These are phyloP conservation scores for Sanghuangporus sanghuang DNA, from an alignment of 1,284 basidiomycete genomes.

Conservation along the genomic window DNA sequence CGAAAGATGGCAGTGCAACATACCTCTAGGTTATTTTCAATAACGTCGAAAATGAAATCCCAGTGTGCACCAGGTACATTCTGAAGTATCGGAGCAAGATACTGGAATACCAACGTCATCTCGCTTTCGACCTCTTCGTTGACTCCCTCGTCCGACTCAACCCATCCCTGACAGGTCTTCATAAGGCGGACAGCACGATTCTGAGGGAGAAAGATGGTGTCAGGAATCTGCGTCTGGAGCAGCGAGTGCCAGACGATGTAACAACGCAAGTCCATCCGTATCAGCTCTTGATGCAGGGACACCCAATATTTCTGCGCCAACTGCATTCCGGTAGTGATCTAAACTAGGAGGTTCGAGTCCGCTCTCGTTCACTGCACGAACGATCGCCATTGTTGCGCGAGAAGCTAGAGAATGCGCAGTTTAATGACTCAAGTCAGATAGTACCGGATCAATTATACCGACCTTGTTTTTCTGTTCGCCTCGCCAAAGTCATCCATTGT, in stretches of 20 bases:
- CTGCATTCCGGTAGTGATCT: slow-evolving; percentile 84
- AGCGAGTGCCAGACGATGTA: slow-evolving; percentile 69
- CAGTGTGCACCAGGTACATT: slow-evolving; percentile 85
- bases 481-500: slow-evolving; percentile 66
- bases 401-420: slow-evolving; percentile 45
- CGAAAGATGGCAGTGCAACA: background rate
- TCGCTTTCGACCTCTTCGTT: slow-evolving; percentile 74
- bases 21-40: slow-evolving; percentile 88
- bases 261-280: slow-evolving; percentile 60
- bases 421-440: background rate
- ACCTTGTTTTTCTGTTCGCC: slow-evolving; percentile 61
- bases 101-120: slow-evolving; percentile 70
- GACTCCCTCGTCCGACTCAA: slow-evolving; percentile 68
- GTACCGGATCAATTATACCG: slow-evolving; percentile 16
- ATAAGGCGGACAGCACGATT: slow-evolving; percentile 87
- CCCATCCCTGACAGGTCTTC: slow-evolving; percentile 83
- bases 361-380: slow-evolving; percentile 55
- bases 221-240: slow-evolving; percentile 80
- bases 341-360: slow-evolving; percentile 70
- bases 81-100: slow-evolving; percentile 86
- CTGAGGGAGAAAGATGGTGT: slow-evolving; percentile 83
- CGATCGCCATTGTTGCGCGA: slow-evolving; percentile 59
- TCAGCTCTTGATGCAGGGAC: slow-evolving; percentile 61
- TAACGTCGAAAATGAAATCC: slow-evolving; percentile 87
- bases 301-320: slow-evolving; percentile 76